Base-by-base conservation (phyloP, 2,329 filamentous ascomycete species). In the Incumbomyces delicatus region DNA sequence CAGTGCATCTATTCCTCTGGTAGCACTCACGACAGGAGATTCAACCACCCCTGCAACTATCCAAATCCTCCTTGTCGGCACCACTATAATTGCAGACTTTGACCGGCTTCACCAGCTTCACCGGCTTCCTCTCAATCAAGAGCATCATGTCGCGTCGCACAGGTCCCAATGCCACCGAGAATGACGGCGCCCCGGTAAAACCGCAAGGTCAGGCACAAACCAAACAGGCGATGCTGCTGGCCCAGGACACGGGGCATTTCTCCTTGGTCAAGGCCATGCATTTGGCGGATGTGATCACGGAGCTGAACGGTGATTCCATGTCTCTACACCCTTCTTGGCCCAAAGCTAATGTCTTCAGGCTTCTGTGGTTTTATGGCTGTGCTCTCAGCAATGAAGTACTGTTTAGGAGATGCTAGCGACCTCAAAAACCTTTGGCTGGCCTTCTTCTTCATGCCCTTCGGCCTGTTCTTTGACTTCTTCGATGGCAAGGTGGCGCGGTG, bases 391-490 rank as follows among this genome's bases (percentile, higher is more conserved):
- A 78, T 98, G 70, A 86, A 88, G 56, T 96, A 96, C 75, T 92
- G 85, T 66, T 77, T 94, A 52, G 82, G 81, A 52, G 78, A 83
- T 54, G 75, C 83, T 7, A 63, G 74, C 49, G 71, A 83, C 46
- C 72, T 79, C 57, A 72, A 72, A 44, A 83, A 87, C 58, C 71
- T 95, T 46, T 96, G 86, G 77, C 70, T 82, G 30, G 89, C 92
- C 1, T 78, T 98, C 41, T 78, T 73, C 3, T 87, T 95, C 66
- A 85, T 96, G 66, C 90, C 90, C 0, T 86, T 95, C 50, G 89
- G 88, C 4, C 73, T 96, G 11, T 95, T 96, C 72, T 96, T 96
- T 66, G 92, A 98, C 67, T 94, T 95, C 63, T 87, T 96, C 76
- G 92, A 98, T 66, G 92, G 92, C 62, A 92, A 89, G 63, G 89